Conservation (phyloP, 768 basidiomycete genomes). For the Leccinellum albellum region DNA sequence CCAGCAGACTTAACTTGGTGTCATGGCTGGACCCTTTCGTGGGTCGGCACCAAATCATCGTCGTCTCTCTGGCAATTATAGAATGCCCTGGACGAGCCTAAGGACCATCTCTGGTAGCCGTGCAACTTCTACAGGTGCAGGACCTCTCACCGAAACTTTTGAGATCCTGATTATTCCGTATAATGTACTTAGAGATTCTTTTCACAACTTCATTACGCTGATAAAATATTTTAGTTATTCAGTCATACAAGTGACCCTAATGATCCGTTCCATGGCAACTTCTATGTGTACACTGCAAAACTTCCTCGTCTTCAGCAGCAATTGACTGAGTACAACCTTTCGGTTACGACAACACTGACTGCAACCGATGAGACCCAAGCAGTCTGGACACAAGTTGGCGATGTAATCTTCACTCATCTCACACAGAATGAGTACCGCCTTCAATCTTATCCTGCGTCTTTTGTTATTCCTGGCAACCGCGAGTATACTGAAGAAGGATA, state of each 20-base stretch:
- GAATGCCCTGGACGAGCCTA: not conserved
- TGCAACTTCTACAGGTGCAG: not conserved
- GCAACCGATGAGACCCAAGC: not conserved
- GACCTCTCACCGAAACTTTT: not conserved
- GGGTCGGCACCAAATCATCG: not conserved
- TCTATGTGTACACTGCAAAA: not conserved
- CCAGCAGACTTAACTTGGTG: not conserved
- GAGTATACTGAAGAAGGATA: not conserved
- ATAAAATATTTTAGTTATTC: not conserved
- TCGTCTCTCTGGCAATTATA: not conserved
- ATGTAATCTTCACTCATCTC: not conserved
- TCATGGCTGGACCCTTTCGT: not conserved
- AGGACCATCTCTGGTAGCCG: not conserved
- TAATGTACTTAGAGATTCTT: not conserved
- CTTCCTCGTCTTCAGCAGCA: not conserved
- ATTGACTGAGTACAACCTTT: not conserved
- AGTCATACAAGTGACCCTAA: not conserved
- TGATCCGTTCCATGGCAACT: not conserved
- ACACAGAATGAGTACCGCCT: not conserved
- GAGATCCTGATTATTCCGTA: not conserved
- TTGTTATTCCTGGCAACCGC: not conserved
- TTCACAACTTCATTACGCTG: not conserved
- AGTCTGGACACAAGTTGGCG: not conserved
- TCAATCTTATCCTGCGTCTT: not conserved
- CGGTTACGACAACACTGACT: not conserved